Percentiles rank a stretch among this genome's conserved stretches.
Evolutionary conservation across 2,329 filamentous ascomycete genomes (phyloP).

Genomic region (Fusarium longipes): DNA sequence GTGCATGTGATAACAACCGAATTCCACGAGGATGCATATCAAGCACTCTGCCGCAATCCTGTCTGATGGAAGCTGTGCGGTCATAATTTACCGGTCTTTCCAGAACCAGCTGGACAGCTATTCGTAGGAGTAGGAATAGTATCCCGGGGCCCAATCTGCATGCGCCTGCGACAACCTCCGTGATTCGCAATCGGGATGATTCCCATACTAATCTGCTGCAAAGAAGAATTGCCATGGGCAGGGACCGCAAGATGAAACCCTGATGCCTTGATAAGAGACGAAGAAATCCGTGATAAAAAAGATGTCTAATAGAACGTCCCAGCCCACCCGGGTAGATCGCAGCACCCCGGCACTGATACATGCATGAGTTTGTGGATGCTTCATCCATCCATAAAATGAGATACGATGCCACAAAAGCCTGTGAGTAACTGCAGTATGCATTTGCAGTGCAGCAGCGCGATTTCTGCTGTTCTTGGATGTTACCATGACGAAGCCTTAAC

Average conservation of each 20-base stretch:
- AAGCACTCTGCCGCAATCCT: neutral
- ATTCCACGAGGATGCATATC: neutral
- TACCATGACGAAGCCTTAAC: slow-evolving; percentile 1
- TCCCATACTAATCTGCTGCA: neutral
- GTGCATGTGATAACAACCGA: neutral
- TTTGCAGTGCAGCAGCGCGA: slow-evolving; percentile 18
- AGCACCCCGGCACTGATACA: neutral
- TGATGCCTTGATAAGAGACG: neutral
- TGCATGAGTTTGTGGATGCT: neutral
- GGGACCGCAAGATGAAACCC: neutral
- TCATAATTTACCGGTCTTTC: slow-evolving; percentile 8
- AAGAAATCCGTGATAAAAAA: slow-evolving; percentile 1
- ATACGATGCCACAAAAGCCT: neutral
- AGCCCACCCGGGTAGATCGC: neutral
- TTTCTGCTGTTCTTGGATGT: slow-evolving; percentile 2
- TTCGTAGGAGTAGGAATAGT: neutral
- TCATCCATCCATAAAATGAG: neutral
- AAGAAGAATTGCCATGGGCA: neutral
- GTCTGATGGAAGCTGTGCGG: neutral
- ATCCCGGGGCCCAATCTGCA: neutral
- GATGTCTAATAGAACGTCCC: neutral
- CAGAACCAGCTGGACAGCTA: neutral
- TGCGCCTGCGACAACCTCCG: neutral
- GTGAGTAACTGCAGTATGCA: neutral
- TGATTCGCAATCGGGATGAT: neutral